phyloP scores from a whole-genome alignment of 306 rosid species.

The Quercus berberidifolia region DNA sequence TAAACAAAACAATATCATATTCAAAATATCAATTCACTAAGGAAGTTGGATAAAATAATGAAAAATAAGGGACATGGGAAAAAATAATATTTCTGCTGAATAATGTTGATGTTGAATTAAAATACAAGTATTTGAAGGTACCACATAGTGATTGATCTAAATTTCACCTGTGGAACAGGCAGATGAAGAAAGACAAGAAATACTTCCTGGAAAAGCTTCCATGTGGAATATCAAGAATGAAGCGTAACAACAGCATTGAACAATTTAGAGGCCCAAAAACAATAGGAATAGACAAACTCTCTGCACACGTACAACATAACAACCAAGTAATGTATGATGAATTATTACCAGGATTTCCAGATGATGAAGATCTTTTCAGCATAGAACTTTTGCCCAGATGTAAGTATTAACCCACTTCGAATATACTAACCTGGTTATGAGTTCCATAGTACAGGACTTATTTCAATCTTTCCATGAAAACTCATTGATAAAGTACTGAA shows the following conservation, averaged over 20 bases:
- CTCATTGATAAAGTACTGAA: not conserved
- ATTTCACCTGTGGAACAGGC: constrained; percentile 36
- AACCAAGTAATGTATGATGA: constrained; percentile 41
- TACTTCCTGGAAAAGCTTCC: constrained; percentile 48
- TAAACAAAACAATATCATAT: too few relatives aligned
- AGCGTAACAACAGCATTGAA: constrained; percentile 32
- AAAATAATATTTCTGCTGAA: too few relatives aligned
- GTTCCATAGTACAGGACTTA: not conserved
- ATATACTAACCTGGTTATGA: not conserved
- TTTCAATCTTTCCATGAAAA: not conserved
- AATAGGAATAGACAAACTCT: not conserved
- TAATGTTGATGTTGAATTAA: not conserved
- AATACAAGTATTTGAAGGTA: too few relatives aligned
- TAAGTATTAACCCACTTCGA: constrained; percentile 20
- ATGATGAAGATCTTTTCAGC: constrained; percentile 23
- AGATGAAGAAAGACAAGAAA: constrained; percentile 62
- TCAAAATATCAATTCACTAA: too few relatives aligned
- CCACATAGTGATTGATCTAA: constrained; percentile 4
- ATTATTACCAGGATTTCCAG: constrained; percentile 51
- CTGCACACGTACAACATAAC: constrained; percentile 1
- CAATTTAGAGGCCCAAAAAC: constrained; percentile 42
- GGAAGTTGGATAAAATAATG: too few relatives aligned
- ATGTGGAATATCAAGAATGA: constrained; percentile 60
- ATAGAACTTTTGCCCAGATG: constrained; percentile 20
- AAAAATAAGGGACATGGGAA: too few relatives aligned